These are phyloP conservation scores for Zopfochytrium polystomum DNA, from an alignment of 371 early-diverging fungal species.

Conservation along the genomic window DNA sequence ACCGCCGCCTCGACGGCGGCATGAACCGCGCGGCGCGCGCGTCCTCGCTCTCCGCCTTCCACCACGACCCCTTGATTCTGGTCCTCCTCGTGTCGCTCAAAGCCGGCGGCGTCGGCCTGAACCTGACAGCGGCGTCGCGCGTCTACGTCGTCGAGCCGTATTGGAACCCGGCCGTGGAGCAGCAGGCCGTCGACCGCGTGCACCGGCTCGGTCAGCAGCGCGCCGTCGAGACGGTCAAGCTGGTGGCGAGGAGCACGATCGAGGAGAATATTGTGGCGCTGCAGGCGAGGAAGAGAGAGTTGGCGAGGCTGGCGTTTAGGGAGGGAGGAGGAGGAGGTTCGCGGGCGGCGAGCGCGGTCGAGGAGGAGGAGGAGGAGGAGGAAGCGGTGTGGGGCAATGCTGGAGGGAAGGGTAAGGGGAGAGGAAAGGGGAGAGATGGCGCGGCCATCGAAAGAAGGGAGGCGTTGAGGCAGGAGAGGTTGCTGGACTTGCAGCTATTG, in stretches of 20 bases:
- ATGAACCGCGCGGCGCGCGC: constrained; percentile 59
- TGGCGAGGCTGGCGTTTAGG: constrained; percentile 54
- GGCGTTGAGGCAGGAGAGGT: constrained; percentile 17
- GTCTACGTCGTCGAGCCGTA: no score
- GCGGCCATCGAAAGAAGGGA: constrained; percentile 21
- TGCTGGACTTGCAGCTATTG: constrained; percentile 25
- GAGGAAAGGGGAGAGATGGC: constrained; percentile 21
- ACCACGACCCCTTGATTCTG: no score
- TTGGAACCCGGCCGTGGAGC: no score
- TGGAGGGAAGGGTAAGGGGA: constrained; percentile 12
- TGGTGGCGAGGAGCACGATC: constrained; percentile 47
- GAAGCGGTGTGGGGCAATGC: constrained; percentile 10
- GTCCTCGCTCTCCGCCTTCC: no score
- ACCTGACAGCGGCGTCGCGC: no score
- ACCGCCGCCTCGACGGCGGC: constrained; percentile 75
- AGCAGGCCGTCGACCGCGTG: constrained; percentile 72
- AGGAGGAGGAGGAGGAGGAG: constrained; percentile 14
- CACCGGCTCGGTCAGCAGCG: constrained; percentile 73
- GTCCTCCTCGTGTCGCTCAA: constrained; percentile 81
- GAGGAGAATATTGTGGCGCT: no score
- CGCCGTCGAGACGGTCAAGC: no score
- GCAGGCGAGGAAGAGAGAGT: no score
- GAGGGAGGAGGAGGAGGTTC: constrained; percentile 39
- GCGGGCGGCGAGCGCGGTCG: no score
- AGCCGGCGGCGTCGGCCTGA: no score